Percentiles rank a stretch among this genome's conserved stretches.
Evolutionary conservation across 78 protist genomes (phyloP).

Genomic region (Dictyostelium firmibasis): DNA sequence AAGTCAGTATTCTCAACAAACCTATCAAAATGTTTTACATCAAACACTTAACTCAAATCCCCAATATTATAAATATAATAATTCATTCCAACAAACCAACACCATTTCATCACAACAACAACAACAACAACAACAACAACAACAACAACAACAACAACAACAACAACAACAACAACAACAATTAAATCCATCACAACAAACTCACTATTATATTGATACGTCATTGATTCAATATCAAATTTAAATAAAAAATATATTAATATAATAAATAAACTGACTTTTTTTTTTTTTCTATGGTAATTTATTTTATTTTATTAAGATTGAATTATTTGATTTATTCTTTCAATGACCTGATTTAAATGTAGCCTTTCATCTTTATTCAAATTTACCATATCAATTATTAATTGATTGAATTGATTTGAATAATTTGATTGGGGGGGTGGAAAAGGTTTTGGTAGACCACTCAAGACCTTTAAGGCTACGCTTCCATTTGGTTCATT

Average conservation of each 20-base stretch:
- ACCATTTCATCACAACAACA: slow-evolving; percentile 3
- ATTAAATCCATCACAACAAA: not conserved
- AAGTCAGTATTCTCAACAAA: not conserved
- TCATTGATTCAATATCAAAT: not conserved
- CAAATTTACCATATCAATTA: not conserved
- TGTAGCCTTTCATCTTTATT: not conserved
- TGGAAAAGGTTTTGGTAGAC: slow-evolving; percentile 8
- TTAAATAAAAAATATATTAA: not conserved
- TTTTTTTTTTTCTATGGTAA: not conserved
- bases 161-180: not conserved
- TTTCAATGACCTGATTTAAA: slow-evolving; percentile 5
- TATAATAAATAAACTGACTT: not conserved
- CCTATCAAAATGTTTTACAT: not conserved
- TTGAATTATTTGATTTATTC: not conserved
- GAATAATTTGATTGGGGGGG: slow-evolving; percentile 6
- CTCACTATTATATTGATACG: not conserved
- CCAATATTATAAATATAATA: not conserved
- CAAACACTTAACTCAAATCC: not conserved
- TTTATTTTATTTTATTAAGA: not conserved
- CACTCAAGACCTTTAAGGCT: slow-evolving; percentile 40
- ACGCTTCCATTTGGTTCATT: slow-evolving; percentile 22
- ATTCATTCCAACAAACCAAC: slow-evolving; percentile 1
- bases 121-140: not conserved
- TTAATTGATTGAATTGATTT: not conserved
- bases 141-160: slow-evolving; percentile 1